Evolutionary conservation across 257 asterid species (phyloP), one percentile per base, ranked within the genome.

Genomic region (Plantago ovata): DNA sequence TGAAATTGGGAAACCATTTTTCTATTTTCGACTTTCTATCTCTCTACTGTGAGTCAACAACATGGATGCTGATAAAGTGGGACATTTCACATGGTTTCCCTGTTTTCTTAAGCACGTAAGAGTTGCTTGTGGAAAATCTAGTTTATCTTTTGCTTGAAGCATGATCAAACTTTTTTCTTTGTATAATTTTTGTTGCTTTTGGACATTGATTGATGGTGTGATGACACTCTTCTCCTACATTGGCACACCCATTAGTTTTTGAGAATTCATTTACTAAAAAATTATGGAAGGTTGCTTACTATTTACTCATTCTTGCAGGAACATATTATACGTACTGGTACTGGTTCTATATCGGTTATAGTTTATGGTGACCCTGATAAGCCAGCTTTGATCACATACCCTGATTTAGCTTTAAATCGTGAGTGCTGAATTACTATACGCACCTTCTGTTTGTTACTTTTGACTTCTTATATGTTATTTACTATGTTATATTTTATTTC

Each of bases 361-460:
- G 82, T 88, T 39, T 88, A 85, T 63, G 96, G 96, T 28, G 94
- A 88, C 53, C 85, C 82, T 64, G 95, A 91, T 53, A 91, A 91
- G 78, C 96, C 98, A 7, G 96, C 95, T 67, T 79, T 91, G 63
- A 71, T 91, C 70, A 87, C 98, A 71, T 91, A 91, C 65, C 96
- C 98, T 47, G 98, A 91, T 85, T 66, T 91, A 71, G 96, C 95
- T 68, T 74, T 91, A 71, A 91, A 91, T 69, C 86, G 96, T 91
- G 79, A 81, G 98, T 81, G 42, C 58, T 65, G 61, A 42, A 46
- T 44, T 64, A 54, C 19, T 32, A 22, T 59, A 16, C 10, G 33
- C 16, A 20, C 20, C 43, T 49, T 41, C 39, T 21, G 66, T 56
- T 48, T 57, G 38, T 7, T 43, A 18, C 18, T 13, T 56, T 15